Evolutionary conservation across 768 basidiomycete genomes (phyloP), one percentile per base, ranked within the genome.

Genomic region (Xanthoconium stramineum): DNA sequence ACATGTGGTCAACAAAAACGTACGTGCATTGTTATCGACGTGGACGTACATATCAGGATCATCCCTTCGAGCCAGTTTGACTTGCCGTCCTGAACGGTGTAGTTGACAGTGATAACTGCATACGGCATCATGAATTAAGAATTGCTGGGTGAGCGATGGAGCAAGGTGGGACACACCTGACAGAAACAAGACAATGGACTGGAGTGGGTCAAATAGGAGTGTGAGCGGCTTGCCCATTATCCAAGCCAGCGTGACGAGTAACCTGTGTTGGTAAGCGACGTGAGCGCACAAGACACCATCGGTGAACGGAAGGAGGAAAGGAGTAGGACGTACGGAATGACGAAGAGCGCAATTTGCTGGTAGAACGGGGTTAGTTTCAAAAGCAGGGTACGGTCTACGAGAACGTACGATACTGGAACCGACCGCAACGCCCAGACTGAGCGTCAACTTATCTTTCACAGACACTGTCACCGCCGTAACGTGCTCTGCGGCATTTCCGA

Each of bases 51-150:
- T 54, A 91, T 82, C n/a, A 92, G 78, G 53, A 91, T 84, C 62
- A 85, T 71, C 24, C 91, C 92, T 71, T 96, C 94, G n/a, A 97
- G 77, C 85, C 94, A 97, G 69, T 95, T 96, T 30, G 87, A 90
- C 66, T 84, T 89, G 13, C 93, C 93, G 62, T 97, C 95, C 47
- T 84, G 81, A 6, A 95, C 82, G 20, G 88, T 85, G 65, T 90
- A 91, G 65, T 89, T 91, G 71, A 96, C 91, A 5, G 90, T 89
- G 61, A 91, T 75, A 14, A 91, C 86, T 87, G 55, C 3, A 40
- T n/a, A 24, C 5, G n/a, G 12, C n/a, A 17, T 45, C 35, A 11
- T 6, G 9, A 2, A 35, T 57, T 51, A 46, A 11, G 14, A 5
- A 42, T 54, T 12, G 6, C 29, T 7, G 9, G 30, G 37, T 14